These are phyloP conservation scores for Amanita fuliginea DNA, from an alignment of 768 basidiomycete genomes.

Conservation along the genomic window DNA sequence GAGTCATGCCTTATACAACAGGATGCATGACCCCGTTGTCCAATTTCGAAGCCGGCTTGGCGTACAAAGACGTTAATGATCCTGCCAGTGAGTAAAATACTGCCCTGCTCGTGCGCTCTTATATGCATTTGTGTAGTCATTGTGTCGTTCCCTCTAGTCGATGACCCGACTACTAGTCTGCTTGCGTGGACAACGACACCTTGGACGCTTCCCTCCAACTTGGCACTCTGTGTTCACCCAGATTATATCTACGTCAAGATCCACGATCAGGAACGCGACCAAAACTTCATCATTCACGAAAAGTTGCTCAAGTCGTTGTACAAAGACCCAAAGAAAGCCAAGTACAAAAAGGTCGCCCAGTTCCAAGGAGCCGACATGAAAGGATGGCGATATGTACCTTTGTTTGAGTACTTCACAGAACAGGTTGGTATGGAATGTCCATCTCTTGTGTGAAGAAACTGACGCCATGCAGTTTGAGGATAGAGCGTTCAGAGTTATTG, in stretches of 20 bases:
- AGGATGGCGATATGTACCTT: slow-evolving; percentile 89
- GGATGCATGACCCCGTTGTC: slow-evolving; percentile 93
- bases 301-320: slow-evolving; percentile 77
- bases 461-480: slow-evolving; percentile 61
- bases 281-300: slow-evolving; percentile 90
- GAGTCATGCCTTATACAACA: slow-evolving; percentile 97
- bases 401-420: slow-evolving; percentile 96
- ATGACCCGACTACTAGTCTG: slow-evolving; percentile 82
- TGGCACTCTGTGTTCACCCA: slow-evolving; percentile 92
- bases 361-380: slow-evolving; percentile 92
- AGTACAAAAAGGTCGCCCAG: slow-evolving; percentile 81
- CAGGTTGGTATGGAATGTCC: slow-evolving; percentile 36
- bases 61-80: slow-evolving; percentile 89
- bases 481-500: slow-evolving; percentile 79
- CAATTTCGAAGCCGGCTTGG: slow-evolving; percentile 92
- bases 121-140: slow-evolving; percentile 44
- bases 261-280: slow-evolving; percentile 75
- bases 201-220: slow-evolving; percentile 95
- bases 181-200: slow-evolving; percentile 99
- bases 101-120: neutral
- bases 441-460: neutral
- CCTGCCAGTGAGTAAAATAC: slow-evolving; percentile 55
- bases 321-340: slow-evolving; percentile 96
- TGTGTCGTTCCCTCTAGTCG: slow-evolving; percentile 84
- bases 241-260: slow-evolving; percentile 96